These are phyloP conservation scores for Chytriomyces sp. DNA, from an alignment of 192 early-diverging fungal genomes.

Conservation along the genomic window DNA sequence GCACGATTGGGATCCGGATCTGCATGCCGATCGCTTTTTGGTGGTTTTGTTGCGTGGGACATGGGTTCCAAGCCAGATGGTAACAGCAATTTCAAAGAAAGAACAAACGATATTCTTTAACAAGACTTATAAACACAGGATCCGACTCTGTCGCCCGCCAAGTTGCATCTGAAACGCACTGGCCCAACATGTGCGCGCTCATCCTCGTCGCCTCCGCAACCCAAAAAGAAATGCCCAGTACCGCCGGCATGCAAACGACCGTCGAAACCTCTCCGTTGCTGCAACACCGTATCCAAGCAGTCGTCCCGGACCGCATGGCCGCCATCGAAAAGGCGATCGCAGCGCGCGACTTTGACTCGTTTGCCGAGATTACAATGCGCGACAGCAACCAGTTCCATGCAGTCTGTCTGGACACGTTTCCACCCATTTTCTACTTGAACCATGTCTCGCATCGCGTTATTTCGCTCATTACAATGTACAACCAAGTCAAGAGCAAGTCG, in stretches of 20 bases:
- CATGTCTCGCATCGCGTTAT: conserved; percentile 92
- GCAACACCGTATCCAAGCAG: conserved; percentile 76
- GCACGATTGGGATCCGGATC: conserved; percentile 97
- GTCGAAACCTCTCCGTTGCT: conserved; percentile 89
- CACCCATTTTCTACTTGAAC: conserved; percentile 98
- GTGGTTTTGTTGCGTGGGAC: conserved; percentile 98
- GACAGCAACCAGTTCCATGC: conserved; percentile 99
- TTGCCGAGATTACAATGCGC: conserved; percentile 95
- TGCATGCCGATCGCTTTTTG: conserved; percentile 95
- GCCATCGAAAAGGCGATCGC: conserved; percentile 87
- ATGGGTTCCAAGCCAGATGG: conserved; percentile 82
- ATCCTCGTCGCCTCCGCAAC: conserved; percentile 92
- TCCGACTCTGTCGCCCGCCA: conserved; percentile 82
- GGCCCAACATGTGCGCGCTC: conserved; percentile 95
- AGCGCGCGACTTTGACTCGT: conserved; percentile 81
- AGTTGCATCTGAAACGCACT: conserved; percentile 87
- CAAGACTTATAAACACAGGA: not conserved
- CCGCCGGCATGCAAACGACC: conserved; percentile 96
- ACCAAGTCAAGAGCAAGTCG: conserved; percentile 46
- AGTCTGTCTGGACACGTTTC: conserved; percentile 96
- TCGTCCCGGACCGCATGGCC: conserved; percentile 91
- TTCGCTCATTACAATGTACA: conserved; percentile 84
- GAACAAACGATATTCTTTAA: not conserved
- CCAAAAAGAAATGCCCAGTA: conserved; percentile 89
- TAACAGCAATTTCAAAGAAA: conserved; percentile 54